Evolutionary conservation across 495 filamentous ascomycete genomes (phyloP).

Genomic region (Pseudoneurospora amorphoporcata): DNA sequence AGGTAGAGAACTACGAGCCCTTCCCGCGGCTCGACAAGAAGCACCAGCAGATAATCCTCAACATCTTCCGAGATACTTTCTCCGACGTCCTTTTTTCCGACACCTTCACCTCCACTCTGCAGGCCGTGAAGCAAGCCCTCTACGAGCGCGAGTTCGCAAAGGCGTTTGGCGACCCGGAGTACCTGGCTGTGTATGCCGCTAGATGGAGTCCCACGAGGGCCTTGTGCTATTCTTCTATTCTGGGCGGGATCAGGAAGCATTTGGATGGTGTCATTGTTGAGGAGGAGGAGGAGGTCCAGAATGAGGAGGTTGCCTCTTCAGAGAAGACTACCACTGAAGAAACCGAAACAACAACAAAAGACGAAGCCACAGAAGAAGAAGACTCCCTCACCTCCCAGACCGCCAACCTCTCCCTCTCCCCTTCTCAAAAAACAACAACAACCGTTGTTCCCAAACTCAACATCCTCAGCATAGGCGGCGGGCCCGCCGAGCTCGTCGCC

Average conservation of each 20-base stretch:
- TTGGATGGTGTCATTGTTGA: constrained; percentile 14
- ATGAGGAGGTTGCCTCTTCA: constrained; percentile 4
- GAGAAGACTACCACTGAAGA: constrained; percentile 1
- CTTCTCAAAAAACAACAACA: not conserved
- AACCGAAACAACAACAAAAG: not conserved
- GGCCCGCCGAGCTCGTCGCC: constrained; percentile 76
- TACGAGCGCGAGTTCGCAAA: constrained; percentile 73
- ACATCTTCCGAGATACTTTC: constrained; percentile 63
- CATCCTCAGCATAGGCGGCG: constrained; percentile 71
- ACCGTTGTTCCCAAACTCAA: constrained; percentile 14
- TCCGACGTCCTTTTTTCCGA: constrained; percentile 26
- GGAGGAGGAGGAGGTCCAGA: not conserved
- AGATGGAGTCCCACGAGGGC: constrained; percentile 79
- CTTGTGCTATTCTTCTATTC: constrained; percentile 62
- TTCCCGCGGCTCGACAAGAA: constrained; percentile 12
- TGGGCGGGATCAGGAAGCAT: constrained; percentile 40
- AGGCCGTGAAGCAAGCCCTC: constrained; percentile 72
- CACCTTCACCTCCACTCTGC: constrained; percentile 42
- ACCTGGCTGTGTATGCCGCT: constrained; percentile 69
- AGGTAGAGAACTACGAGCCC: constrained; percentile 5
- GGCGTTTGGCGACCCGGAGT: constrained; percentile 62
- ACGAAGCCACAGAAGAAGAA: not conserved
- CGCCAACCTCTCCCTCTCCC: not conserved
- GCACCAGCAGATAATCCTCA: constrained; percentile 65
- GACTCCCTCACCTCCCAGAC: not conserved